Conservation (phyloP, 2,329 filamentous ascomycete species). For the Colletotrichum godetiae region DNA sequence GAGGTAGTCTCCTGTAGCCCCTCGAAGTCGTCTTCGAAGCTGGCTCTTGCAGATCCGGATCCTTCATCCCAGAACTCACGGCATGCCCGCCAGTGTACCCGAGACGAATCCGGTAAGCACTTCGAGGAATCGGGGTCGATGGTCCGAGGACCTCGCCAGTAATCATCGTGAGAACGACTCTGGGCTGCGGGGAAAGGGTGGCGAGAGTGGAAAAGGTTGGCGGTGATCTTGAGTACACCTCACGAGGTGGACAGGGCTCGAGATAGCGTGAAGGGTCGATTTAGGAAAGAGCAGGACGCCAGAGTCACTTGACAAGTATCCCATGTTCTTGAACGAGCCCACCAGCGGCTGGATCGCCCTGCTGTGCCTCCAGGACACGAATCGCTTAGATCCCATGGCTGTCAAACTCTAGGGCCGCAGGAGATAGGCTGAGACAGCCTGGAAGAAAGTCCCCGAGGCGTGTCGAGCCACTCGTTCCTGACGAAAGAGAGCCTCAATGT, state of each 20-base stretch:
- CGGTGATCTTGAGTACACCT: slow-evolving; percentile 16
- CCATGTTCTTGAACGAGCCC: neutral
- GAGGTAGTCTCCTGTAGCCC: slow-evolving; percentile 13
- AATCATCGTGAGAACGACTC: slow-evolving; percentile 24
- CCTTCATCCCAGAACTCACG: slow-evolving; percentile 18
- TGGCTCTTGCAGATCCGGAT: slow-evolving; percentile 8
- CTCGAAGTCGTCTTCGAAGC: neutral
- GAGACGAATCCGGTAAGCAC: slow-evolving; percentile 16
- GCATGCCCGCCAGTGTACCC: slow-evolving; percentile 3
- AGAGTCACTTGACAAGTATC: slow-evolving; percentile 24
- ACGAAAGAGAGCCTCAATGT: neutral
- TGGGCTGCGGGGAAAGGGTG: slow-evolving; percentile 29
- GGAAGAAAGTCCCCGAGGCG: neutral
- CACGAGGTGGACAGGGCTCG: slow-evolving; percentile 10
- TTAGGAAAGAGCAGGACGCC: slow-evolving; percentile 28
- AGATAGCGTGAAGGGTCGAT: neutral
- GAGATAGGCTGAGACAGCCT: neutral
- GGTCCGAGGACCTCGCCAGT: slow-evolving; percentile 21
- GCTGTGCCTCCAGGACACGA: slow-evolving; percentile 6
- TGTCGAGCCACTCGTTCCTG: neutral
- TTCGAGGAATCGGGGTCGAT: neutral
- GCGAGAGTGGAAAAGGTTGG: slow-evolving; percentile 23
- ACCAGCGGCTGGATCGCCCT: neutral
- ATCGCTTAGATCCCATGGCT: slow-evolving; percentile 17
- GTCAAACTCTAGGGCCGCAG: slow-evolving; percentile 11